Conservation (phyloP, 495 filamentous ascomycete species). For the Tuber borchii region DNA sequence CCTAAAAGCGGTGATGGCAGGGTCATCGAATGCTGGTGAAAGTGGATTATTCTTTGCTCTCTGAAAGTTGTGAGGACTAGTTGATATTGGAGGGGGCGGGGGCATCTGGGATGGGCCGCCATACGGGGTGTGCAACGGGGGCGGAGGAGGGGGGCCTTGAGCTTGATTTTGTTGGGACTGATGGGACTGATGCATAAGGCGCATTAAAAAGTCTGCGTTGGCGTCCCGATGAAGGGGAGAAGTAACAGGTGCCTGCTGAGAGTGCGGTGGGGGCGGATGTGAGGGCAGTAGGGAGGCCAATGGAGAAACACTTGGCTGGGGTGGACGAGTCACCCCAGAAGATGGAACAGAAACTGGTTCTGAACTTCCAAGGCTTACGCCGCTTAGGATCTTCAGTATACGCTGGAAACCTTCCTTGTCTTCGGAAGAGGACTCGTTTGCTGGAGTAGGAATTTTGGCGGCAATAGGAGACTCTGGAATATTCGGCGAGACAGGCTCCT, state of each 20-base stretch:
- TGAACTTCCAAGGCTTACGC: conserved; percentile 42
- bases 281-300: conserved; percentile 27
- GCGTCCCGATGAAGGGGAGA: conserved; percentile 23
- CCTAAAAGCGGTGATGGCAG: conserved; percentile 37
- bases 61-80: conserved; percentile 38
- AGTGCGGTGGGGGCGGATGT: conserved; percentile 29
- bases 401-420: conserved; percentile 88
- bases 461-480: conserved; percentile 50
- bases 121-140: conserved; percentile 37
- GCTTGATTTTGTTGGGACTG: conserved; percentile 34
- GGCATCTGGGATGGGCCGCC: conserved; percentile 43
- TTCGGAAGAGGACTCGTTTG: conserved; percentile 52
- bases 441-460: conserved; percentile 32
- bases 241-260: conserved; percentile 16
- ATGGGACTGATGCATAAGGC: conserved; percentile 41
- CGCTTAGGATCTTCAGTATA: conserved; percentile 74
- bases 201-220: conserved; percentile 38
- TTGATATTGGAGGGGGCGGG: conserved; percentile 40
- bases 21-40: conserved; percentile 39
- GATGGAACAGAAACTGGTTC: conserved; percentile 21
- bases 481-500: conserved; percentile 52
- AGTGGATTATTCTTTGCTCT: conserved; percentile 38
- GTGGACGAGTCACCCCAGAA: conserved; percentile 22
- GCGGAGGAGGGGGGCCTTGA: conserved; percentile 27
- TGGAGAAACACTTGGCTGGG: conserved; percentile 37